Conservation (phyloP, 805 yeast genomes). For the Schwanniomyces sp. region DNA sequence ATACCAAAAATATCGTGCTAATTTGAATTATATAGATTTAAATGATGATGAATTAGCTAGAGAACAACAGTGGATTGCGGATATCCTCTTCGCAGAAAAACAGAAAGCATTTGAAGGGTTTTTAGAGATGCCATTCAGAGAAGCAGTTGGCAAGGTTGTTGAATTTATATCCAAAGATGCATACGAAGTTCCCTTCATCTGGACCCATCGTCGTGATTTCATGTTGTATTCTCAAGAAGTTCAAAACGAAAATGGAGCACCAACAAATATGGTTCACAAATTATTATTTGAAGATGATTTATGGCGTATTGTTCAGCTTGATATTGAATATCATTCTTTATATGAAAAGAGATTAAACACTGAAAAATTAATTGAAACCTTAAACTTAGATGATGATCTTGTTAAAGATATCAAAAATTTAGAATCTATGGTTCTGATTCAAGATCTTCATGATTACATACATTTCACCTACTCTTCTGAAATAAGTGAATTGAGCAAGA, state of each 20-base stretch:
- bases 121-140: slow-evolving; percentile 54
- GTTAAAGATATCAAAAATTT: slow-evolving; percentile 57
- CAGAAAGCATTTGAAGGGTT: slow-evolving; percentile 37
- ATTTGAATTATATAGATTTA: slow-evolving; percentile 67
- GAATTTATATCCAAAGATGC: slow-evolving; percentile 74
- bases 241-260: slow-evolving; percentile 35
- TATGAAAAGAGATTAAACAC: slow-evolving; percentile 70
- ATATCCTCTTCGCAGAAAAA: slow-evolving; percentile 59
- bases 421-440: slow-evolving; percentile 71
- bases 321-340: slow-evolving; percentile 84
- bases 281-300: slow-evolving; percentile 77
- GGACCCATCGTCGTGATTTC: slow-evolving; percentile 94
- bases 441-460: slow-evolving; percentile 82
- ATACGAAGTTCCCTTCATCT: slow-evolving; percentile 90
- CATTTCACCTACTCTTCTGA: slow-evolving; percentile 69
- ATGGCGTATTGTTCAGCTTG: slow-evolving; percentile 87
- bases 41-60: slow-evolving; percentile 63
- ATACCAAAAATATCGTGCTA: slow-evolving; percentile 72
- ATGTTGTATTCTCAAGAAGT: slow-evolving; percentile 57
- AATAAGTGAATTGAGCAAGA: slow-evolving; percentile 46
- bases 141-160: slow-evolving; percentile 69
- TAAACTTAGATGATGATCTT: slow-evolving; percentile 57
- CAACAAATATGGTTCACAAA: slow-evolving; percentile 43
- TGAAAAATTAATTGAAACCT: slow-evolving; percentile 51
- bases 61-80: slow-evolving; percentile 83